Evolutionary conservation across 805 yeast genomes (phyloP).

Genomic region (Saturnispora besseyi): DNA sequence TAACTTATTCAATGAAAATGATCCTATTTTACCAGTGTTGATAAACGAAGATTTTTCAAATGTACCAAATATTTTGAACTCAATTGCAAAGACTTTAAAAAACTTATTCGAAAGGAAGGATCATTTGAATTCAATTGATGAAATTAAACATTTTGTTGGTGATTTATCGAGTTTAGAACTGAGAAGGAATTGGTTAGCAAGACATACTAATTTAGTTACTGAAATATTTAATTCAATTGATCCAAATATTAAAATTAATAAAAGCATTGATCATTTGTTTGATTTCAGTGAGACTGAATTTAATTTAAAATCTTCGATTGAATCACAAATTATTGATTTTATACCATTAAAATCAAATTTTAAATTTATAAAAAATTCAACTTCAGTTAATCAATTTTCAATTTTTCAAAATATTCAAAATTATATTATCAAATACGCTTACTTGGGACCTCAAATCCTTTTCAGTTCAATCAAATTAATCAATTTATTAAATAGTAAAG

Average conservation of each 20-base stretch:
- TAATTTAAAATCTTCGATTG: not conserved
- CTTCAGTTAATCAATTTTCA: not conserved
- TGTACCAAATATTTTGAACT: conserved; percentile 65
- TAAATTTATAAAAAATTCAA: not conserved
- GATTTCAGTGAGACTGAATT: not conserved
- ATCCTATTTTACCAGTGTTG: conserved; percentile 42
- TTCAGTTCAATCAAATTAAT: not conserved
- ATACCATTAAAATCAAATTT: not conserved
- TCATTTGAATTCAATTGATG: conserved; percentile 46
- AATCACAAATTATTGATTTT: not conserved
- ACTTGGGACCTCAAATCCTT: not conserved
- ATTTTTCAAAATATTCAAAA: not conserved
- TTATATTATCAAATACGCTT: not conserved
- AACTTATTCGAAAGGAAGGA: conserved; percentile 54
- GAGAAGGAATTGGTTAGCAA: conserved; percentile 57
- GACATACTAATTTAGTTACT: conserved; percentile 57
- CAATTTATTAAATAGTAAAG: not conserved
- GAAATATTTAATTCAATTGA: not conserved
- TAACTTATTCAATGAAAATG: conserved; percentile 20
- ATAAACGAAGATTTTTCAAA: conserved; percentile 67
- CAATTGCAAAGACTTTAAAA: conserved; percentile 63
- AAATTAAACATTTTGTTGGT: conserved; percentile 64
- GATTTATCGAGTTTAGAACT: conserved; percentile 58
- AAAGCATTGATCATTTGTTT: not conserved
- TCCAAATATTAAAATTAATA: not conserved